Evolutionary conservation across 768 basidiomycete species (phyloP), one percentile per base, ranked within the genome.

Genomic region (Hortiboletus campestris): DNA sequence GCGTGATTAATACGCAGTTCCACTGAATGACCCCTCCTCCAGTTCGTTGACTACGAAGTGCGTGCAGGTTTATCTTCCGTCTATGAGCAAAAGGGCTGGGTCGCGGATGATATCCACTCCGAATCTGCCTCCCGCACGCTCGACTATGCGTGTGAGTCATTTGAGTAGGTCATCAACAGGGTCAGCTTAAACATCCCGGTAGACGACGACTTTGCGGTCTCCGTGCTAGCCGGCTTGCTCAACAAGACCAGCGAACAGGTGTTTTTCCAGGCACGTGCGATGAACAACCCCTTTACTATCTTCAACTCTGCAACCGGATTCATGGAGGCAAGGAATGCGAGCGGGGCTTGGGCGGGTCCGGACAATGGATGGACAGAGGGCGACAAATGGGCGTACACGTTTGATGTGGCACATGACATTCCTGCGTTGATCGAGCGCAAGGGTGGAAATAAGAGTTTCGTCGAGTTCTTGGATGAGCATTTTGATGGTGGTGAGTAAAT

Each of bases 331-430:
- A 78, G 86, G 45, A 84, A 86, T 52, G 76, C 76, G 14, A 78
- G 81, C 62, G 89, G 89, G 0, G 70, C 75, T 12, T 91, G 86
- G 85, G 89, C 89, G 4, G 88, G 91, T 10, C 78, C 79, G 10
- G 78, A 82, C 56, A 76, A 71, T 13, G 91, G 91, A 0, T 94
- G 89, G 87, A 93, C 91, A 1, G 91, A 94, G 68, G 91, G 90
- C 35, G 84, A 86, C 63, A 79, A 80, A 66, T 85, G 84, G 84
- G 85, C 85, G 9, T 92, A 92, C 67, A 85, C 86, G 4, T 86
- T 90, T 59, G 86, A 88, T 42, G 87, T 89, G 7, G 81, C 89
- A 17, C 89, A 91, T 49, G 84, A 89, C 55, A 68, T 89, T 4
- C 77, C 83, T 5, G 81, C 75, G 11, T 72, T 92, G 16, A 84